Evolutionary conservation across 192 early-diverging fungal genomes (phyloP).

Genomic region (Mortierella antarctica): DNA sequence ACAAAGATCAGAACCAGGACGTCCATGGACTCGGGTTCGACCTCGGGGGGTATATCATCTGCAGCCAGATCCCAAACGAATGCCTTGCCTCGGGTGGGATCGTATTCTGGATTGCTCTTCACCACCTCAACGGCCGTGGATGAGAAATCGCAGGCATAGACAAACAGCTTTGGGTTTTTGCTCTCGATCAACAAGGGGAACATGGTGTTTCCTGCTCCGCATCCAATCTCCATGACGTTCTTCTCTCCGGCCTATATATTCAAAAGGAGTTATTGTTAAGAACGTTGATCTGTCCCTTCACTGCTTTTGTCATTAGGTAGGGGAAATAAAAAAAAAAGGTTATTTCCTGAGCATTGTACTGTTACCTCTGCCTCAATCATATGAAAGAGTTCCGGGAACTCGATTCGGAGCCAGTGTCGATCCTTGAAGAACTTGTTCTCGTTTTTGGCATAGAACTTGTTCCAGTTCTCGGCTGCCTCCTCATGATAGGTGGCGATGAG

Average conservation of each 20-base stretch:
- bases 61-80: conserved; percentile 97
- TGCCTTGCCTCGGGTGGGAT: conserved; percentile 76
- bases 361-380: conserved; percentile 57
- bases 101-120: conserved; percentile 79
- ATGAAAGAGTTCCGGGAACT: conserved; percentile 91
- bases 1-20: conserved; percentile 96
- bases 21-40: conserved; percentile 88
- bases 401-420: conserved; percentile 93
- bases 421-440: conserved; percentile 97
- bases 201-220: conserved; percentile 96
- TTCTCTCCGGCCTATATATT: conserved; percentile 60
- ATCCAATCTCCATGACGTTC: conserved; percentile 92
- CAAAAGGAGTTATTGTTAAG: conserved; percentile 20
- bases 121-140: conserved; percentile 92
- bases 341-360: background rate
- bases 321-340: background rate
- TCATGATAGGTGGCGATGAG: conserved; percentile 57
- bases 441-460: conserved; percentile 87
- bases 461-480: conserved; percentile 73
- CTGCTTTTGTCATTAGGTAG: background rate
- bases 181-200: conserved; percentile 89
- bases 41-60: conserved; percentile 68
- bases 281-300: conserved; percentile 1
- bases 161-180: conserved; percentile 79
- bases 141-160: conserved; percentile 96